Conservation (phyloP, 257 asterid genomes). For the Solanum lycopersicoides region DNA sequence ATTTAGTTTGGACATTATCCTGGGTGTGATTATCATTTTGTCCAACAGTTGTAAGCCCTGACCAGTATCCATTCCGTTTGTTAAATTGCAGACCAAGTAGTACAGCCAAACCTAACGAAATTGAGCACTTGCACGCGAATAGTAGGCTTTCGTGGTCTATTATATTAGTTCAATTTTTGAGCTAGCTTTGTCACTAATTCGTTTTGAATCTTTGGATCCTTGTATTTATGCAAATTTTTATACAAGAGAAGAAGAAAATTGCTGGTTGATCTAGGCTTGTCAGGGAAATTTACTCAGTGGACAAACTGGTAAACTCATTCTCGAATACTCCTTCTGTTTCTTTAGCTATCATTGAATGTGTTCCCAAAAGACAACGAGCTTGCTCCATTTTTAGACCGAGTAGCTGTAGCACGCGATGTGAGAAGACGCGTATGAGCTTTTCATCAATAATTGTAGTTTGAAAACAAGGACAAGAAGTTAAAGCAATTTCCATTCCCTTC, state of each 20-base stretch:
- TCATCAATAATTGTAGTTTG: conserved; percentile 13
- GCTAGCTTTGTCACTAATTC: not conserved
- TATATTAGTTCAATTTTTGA: conserved; percentile 5
- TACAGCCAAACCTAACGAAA: conserved; percentile 51
- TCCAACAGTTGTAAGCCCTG: conserved; percentile 63
- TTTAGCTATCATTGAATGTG: conserved; percentile 10
- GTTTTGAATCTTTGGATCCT: not conserved
- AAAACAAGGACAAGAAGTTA: conserved; percentile 13
- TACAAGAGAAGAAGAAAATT: conserved; percentile 44
- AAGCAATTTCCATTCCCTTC: conserved; percentile 47
- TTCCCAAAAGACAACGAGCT: conserved; percentile 13
- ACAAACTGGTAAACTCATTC: conserved; percentile 1
- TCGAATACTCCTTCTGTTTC: not conserved
- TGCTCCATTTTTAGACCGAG: conserved; percentile 29
- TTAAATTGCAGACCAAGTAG: conserved; percentile 38
- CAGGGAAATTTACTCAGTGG: not conserved
- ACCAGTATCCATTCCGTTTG: conserved; percentile 49
- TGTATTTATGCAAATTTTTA: conserved; percentile 15
- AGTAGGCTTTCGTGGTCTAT: conserved; percentile 13
- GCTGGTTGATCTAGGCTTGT: conserved; percentile 13
- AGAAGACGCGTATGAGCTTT: conserved; percentile 3
- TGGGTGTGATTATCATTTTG: too few relatives aligned
- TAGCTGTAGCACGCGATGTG: conserved; percentile 4
- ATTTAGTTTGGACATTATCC: too few relatives aligned
- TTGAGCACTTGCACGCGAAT: conserved; percentile 42